Percentiles rank a stretch among this genome's conserved stretches.
Evolutionary conservation across 495 filamentous ascomycete genomes (phyloP).

Genomic region (Haplographium delicatum): DNA sequence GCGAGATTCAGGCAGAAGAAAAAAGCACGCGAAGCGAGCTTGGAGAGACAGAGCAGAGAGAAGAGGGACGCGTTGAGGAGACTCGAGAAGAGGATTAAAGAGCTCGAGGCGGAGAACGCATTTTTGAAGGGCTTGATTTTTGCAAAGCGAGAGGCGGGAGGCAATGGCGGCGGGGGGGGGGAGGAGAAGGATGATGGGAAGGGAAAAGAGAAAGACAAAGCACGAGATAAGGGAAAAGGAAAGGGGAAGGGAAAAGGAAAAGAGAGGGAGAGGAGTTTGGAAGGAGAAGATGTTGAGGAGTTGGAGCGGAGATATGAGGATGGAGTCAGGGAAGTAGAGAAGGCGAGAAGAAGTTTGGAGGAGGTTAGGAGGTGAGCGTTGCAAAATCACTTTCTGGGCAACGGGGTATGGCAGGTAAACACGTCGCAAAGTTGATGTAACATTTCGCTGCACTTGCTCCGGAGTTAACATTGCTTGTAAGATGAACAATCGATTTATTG

Average conservation of each 20-base stretch:
- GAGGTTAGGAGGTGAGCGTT: neutral
- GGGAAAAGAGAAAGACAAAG: neutral
- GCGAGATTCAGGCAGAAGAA: slow-evolving; percentile 55
- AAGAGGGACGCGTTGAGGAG: slow-evolving; percentile 66
- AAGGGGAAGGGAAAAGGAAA: neutral
- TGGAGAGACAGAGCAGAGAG: slow-evolving; percentile 83
- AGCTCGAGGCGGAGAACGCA: slow-evolving; percentile 89
- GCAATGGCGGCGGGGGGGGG: neutral
- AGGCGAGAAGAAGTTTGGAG: neutral
- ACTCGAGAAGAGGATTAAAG: slow-evolving; percentile 73
- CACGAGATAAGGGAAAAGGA: slow-evolving; percentile 2
- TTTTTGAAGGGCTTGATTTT: slow-evolving; percentile 90
- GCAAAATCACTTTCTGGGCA: too few species aligned
- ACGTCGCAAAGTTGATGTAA: too few species aligned
- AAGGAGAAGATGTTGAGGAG: neutral
- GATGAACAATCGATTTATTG: too few species aligned
- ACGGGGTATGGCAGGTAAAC: too few species aligned
- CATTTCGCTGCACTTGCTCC: too few species aligned
- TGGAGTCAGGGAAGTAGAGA: neutral
- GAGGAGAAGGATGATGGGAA: slow-evolving; percentile 1
- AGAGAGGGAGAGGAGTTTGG: slow-evolving; percentile 2
- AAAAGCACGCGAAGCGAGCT: slow-evolving; percentile 90
- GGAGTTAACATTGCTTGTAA: too few species aligned
- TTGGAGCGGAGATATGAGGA: neutral
- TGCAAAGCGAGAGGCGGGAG: slow-evolving; percentile 50